Percentiles rank a stretch among this genome's conserved stretches.
These are phyloP conservation scores for Hemerocallis citrina DNA, from an alignment of 106 monocot species.

Conservation along the genomic window DNA sequence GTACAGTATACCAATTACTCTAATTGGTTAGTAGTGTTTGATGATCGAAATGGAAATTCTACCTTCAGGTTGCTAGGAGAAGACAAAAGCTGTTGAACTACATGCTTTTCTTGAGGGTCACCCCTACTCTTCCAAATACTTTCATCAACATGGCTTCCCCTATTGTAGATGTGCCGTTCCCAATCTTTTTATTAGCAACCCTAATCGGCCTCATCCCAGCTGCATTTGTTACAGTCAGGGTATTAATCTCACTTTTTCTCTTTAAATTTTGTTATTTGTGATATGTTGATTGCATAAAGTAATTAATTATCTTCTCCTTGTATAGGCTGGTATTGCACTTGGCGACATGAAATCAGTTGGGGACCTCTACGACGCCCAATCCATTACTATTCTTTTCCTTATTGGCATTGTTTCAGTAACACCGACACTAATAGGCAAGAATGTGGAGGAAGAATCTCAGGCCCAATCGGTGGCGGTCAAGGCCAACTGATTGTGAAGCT, in stretches of 20 bases:
- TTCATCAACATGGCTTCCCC: constrained; percentile 96
- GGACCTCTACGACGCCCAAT: constrained; percentile 84
- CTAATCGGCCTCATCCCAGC: constrained; percentile 87
- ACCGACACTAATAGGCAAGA: constrained; percentile 72
- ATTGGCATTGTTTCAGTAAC: constrained; percentile 88
- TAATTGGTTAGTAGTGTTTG: too few relatives aligned
- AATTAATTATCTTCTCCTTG: not conserved
- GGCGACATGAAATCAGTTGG: constrained; percentile 77
- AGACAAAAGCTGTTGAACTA: constrained; percentile 87
- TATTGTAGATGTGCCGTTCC: constrained; percentile 85
- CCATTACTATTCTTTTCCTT: constrained; percentile 75
- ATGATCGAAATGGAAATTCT: constrained; percentile 1
- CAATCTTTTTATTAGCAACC: constrained; percentile 71
- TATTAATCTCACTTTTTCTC: constrained; percentile 11
- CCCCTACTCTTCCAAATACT: constrained; percentile 91
- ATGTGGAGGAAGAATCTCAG: constrained; percentile 12
- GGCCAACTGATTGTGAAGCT: constrained; percentile 10
- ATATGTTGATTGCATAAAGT: too few relatives aligned
- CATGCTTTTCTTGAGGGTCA: constrained; percentile 96
- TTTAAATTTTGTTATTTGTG: not conserved
- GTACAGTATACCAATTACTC: too few relatives aligned
- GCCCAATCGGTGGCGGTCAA: not conserved
- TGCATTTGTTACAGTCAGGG: constrained; percentile 91
- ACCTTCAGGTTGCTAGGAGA: constrained; percentile 73
- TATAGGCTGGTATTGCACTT: constrained; percentile 90